phyloP scores from a whole-genome alignment of 192 early-diverging fungal genomes.

The Entomortierella lignicola region DNA sequence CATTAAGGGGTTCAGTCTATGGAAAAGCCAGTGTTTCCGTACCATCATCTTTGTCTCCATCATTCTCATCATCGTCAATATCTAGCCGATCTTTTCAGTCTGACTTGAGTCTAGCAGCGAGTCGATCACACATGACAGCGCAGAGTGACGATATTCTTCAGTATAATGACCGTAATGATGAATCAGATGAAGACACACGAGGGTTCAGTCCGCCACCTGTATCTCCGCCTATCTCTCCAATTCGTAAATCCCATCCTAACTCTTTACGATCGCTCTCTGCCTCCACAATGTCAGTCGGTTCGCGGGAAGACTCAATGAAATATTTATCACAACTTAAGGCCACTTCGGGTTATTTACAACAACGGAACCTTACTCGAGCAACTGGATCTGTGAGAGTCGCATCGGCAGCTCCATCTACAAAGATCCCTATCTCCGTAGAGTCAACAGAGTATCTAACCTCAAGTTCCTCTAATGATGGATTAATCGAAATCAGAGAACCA shows the following conservation, averaged over 20 bases:
- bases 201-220: conserved; percentile 41
- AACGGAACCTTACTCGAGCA: background rate
- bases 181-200: conserved; percentile 27
- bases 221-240: conserved; percentile 39
- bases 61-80: conserved; percentile 16
- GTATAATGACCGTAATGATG: background rate
- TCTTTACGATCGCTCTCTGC: background rate
- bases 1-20: conserved; percentile 46
- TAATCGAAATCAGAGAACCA: background rate
- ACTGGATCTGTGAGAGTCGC: background rate
- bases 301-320: background rate
- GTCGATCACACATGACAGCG: background rate
- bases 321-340: background rate
- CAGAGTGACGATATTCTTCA: background rate
- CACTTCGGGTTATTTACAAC: background rate
- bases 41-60: conserved; percentile 11
- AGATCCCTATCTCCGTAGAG: background rate
- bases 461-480: background rate
- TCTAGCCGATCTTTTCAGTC: conserved; percentile 19
- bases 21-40: conserved; percentile 16
- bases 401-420: background rate
- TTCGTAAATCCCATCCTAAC: conserved; percentile 3
- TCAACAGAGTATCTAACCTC: background rate
- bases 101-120: background rate
- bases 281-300: background rate